Evolutionary conservation across 208 protist genomes (phyloP), one percentile per base, ranked within the genome.

Genomic region (Naegleria gruberi): DNA sequence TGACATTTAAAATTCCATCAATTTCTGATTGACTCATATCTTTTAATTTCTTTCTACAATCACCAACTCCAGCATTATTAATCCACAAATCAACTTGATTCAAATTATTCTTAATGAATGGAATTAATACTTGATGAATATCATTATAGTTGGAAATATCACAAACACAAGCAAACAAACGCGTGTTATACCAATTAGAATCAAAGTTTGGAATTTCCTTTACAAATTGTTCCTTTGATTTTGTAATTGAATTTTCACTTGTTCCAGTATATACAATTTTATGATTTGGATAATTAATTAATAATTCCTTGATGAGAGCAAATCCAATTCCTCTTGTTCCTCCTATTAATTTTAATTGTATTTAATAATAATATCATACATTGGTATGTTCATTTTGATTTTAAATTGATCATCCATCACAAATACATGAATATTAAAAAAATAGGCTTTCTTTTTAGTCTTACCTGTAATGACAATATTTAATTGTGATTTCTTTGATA

Each of bases 391-490:
- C 5, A 19, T 19, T 55, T 5, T 19, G 8, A 55, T 55, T 5
- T 5, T 55, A 55, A 55, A 55, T 55, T 55, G 46, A 55, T 55
- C 46, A 5, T 19, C 46, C 46, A 55, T 55, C 46, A 55, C 46
- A 55, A 55, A 55, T 55, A 55, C 15, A 55, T 55, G 46, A 5
- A 55, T 55, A 19, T 5, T 55, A 5, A 55, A 19, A 55, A 19
- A 19, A 5, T 15, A 15, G 15, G 30, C 15, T 1, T 30, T 19
- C 15, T 19, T 3, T 23, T 65, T 23, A 1, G 34, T 77, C 65
- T 6, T 77, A 77, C 65, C 65, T 77, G 65, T 77, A 77, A 77
- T 37, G 30, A 77, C 65, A 77, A 77, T 77, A 77, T 77, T 77
- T 26, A 77, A 37, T 37, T 8, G 30, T 37, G 65, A 77, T n/a